Conservation (phyloP, 345 rosid genomes). For the Syzygium jambos region DNA sequence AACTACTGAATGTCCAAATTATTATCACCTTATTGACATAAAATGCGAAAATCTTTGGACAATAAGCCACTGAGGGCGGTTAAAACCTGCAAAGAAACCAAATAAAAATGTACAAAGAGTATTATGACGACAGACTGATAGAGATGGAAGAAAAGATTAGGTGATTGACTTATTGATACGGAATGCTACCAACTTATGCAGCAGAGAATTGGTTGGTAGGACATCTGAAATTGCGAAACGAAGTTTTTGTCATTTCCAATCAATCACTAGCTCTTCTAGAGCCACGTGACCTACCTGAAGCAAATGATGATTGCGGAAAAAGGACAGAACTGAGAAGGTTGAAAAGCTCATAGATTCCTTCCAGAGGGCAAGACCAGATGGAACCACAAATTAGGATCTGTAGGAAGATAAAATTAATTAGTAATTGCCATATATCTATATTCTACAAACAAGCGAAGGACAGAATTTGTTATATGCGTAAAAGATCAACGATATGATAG, state of each 20-base stretch:
- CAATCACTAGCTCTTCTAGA: neutral
- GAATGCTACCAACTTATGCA: neutral
- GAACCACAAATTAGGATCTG: constrained; percentile 85
- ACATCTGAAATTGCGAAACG: neutral
- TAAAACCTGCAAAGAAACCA: constrained; percentile 41
- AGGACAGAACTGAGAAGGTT: constrained; percentile 72
- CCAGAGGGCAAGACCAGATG: constrained; percentile 75
- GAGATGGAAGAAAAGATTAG: neutral
- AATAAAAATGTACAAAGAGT: neutral
- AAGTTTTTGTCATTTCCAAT: neutral
- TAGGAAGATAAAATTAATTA: neutral
- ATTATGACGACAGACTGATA: neutral
- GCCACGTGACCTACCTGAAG: constrained; percentile 49
- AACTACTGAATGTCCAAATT: neutral
- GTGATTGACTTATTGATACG: neutral
- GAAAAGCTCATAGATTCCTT: constrained; percentile 64
- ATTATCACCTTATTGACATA: constrained; percentile 57
- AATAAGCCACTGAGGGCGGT: constrained; percentile 89
- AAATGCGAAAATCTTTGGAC: constrained; percentile 52
- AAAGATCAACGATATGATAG: neutral
- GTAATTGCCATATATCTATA: neutral
- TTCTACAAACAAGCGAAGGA: neutral
- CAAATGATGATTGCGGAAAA: constrained; percentile 74
- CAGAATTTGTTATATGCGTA: neutral
- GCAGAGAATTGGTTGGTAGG: neutral